Evolutionary conservation across 2,329 filamentous ascomycete genomes (phyloP), one percentile per base, ranked within the genome.

Genomic region (Alternaria dauci): DNA sequence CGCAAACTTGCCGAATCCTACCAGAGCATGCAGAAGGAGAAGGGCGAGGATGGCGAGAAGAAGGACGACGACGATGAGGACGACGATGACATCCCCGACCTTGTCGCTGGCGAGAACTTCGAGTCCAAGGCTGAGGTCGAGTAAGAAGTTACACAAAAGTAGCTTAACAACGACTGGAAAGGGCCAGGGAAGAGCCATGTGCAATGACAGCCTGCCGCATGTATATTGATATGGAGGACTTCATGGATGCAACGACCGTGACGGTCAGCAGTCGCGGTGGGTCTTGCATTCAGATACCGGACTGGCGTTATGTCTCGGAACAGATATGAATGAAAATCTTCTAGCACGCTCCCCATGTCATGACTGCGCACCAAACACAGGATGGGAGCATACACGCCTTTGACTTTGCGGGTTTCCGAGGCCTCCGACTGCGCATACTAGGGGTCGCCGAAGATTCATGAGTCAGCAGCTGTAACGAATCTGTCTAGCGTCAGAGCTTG

Each of bases 1-100:
- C 92, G 95, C 83, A 98, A 98, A 87, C 89, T 99, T 68, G 95
- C 95, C 75, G 95, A 99, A 88, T 96, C 91, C 88, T 99, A 99
- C 88, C 95, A 99, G 89, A 95, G 89, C 86, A 89, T 98, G 89
- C 94, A 97, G 86, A 97, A 97, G 90, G 90, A 89, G 79, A 91
- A 92, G 82, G 92, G 86, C 61, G 88, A 91, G 78, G 89, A 86
- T 55, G 90, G 89, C 70, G 91, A 89, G 76, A 89, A 91, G 81
- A 88, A 90, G 75, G 88, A 89, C 25, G 81, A 82, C 58, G 84
- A 85, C 57, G 81, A 82, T 55, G 84, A 85, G 61, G 86, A 87
- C 62, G 88, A 90, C 59, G 92, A 95, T 65, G 95, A 98, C 81
- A 99, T 99, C 81, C 95, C 95, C 74, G 94, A 98, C 74, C 87